A percentile compares a stretch with the other conserved stretches of the same genome.
These are phyloP conservation scores for Colletotrichum tamarilloi DNA, from an alignment of 2,329 filamentous ascomycete genomes.

Conservation along the genomic window DNA sequence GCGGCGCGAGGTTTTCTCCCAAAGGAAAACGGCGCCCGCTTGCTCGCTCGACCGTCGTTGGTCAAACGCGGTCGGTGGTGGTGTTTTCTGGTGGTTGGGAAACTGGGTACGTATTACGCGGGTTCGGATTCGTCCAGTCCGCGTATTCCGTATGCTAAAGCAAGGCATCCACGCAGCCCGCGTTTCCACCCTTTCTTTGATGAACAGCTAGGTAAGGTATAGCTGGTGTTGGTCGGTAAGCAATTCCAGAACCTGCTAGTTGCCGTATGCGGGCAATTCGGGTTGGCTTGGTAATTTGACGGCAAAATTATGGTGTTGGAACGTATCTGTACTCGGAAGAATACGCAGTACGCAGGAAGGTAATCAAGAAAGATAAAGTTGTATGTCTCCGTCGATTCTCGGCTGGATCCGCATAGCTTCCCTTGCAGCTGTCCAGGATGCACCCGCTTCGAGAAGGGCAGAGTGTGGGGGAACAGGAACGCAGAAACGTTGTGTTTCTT, in stretches of 20 bases:
- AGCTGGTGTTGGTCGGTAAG: not conserved
- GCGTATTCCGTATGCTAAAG: constrained; percentile 19
- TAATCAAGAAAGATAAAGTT: not conserved
- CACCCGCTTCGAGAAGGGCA: not conserved
- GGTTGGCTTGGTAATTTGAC: not conserved
- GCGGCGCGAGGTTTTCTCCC: not conserved
- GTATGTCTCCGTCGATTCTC: constrained; percentile 2
- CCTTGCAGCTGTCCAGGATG: constrained; percentile 23
- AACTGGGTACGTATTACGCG: constrained; percentile 8
- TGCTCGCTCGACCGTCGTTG: not conserved
- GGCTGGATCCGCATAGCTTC: constrained; percentile 24
- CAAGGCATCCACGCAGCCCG: constrained; percentile 14
- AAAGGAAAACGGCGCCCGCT: not conserved
- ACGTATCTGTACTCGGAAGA: not conserved
- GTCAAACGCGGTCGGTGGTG: constrained; percentile 8
- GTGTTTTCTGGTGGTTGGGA: constrained; percentile 29
- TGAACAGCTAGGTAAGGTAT: not conserved
- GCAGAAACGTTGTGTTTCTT: constrained; percentile 12
- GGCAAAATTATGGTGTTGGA: not conserved
- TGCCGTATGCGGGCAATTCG: not conserved
- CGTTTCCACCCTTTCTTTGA: not conserved
- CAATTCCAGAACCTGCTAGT: not conserved
- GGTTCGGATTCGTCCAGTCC: constrained; percentile 23
- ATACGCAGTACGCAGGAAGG: not conserved
- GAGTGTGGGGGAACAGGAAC: constrained; percentile 13